Base-by-base conservation (phyloP, 2,329 filamentous ascomycete genomes). In the Fusarium sp. region DNA sequence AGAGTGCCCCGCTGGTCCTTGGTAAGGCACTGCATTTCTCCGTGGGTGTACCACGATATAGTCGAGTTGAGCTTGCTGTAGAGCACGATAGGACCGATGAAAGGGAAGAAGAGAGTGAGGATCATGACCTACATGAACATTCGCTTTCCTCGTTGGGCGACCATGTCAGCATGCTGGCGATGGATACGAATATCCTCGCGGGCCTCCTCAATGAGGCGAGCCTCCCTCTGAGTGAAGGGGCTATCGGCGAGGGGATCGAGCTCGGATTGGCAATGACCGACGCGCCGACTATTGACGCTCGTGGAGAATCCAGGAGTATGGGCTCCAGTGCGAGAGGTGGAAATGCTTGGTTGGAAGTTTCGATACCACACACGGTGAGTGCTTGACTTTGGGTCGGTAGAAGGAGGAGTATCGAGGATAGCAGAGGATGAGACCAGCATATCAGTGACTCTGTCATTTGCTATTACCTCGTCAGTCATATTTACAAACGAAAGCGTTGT, bases 11-110 rank as follows among this genome's bases (percentile, higher is more conserved):
- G 76, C 69, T 83, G 82, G 11, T 75, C 68, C 16, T 54, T 38
- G 10, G 79, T 84, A 30, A 88, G 78, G 14, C 75, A 75, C 28
- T 80, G 77, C 31, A 83, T 81, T 73, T 87, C 83, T 11, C 87
- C 86, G 5, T 81, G 77, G 0, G 86, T 87, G 58, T 82, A 84
- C 86, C 86, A 89, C 12, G 82, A 82, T 33, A 89, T 81, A 0
- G 82, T 82, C 2, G 80, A 78, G 70, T 87, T 82, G 50, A 88
- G 84, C 18, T 78, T 81, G 16, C 86, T 85, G 15, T 75, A 79
- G 31, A 87, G 80, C 3, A 85, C 83, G 13, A 88, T 73, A 1
- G 86, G 65, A 0, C 85, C 83, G 15, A 86, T 77, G 53, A 88
- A 85, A 0, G 87, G 87, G n/a, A 89, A 81, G 12, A 79, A 44